Evolutionary conservation across 768 basidiomycete genomes (phyloP).

Genomic region (Lepiota venenata): DNA sequence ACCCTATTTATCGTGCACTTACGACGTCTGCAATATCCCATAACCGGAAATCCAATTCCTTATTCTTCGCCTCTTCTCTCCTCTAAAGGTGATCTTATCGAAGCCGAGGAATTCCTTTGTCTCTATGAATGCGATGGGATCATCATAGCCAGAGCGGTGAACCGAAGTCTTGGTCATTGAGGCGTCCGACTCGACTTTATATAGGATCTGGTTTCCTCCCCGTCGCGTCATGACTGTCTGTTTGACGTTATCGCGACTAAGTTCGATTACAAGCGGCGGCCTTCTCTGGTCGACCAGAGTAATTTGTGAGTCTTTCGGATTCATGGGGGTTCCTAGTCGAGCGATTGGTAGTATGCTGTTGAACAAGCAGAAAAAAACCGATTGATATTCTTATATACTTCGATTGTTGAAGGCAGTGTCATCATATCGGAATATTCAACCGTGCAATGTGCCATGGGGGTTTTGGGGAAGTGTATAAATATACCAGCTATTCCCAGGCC

Average conservation of each 20-base stretch:
- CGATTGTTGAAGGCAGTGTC: too few relatives aligned
- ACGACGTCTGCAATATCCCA: not conserved
- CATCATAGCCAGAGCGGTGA: not conserved
- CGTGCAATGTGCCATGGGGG: too few relatives aligned
- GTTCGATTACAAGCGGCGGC: not conserved
- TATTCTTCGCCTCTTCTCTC: not conserved
- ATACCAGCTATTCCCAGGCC: too few relatives aligned
- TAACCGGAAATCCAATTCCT: slow-evolving; percentile 6
- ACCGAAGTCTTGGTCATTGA: not conserved
- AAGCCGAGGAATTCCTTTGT: not conserved
- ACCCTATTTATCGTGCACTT: not conserved
- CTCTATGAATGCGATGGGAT: not conserved
- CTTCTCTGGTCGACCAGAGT: not conserved
- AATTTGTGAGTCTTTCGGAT: slow-evolving; percentile 5
- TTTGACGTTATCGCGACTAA: not conserved
- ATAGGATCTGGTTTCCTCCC: not conserved
- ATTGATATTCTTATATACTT: too few relatives aligned
- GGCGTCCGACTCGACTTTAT: slow-evolving; percentile 2
- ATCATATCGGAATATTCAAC: too few relatives aligned
- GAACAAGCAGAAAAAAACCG: too few relatives aligned
- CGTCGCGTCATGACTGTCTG: not conserved
- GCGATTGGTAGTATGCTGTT: too few relatives aligned
- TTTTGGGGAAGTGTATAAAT: too few relatives aligned
- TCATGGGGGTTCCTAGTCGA: not conserved
- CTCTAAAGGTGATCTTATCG: slow-evolving; percentile 1